Evolutionary conservation across 1,284 basidiomycete species (phyloP).

Genomic region (Fistulinella cinereoalba): DNA sequence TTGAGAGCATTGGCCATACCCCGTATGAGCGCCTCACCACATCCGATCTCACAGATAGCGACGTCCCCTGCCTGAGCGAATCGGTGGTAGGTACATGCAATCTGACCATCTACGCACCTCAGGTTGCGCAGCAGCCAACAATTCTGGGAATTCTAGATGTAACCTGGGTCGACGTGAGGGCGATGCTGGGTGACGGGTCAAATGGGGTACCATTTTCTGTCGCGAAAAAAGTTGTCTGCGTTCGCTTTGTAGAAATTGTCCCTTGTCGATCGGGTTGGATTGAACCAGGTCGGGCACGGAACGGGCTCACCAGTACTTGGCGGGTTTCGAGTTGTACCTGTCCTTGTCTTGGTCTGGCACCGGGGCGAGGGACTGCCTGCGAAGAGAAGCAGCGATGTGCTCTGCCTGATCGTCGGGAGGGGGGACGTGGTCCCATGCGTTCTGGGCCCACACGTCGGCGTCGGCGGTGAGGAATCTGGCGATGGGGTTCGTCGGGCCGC

Average conservation of each 20-base stretch:
- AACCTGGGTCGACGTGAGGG: constrained; percentile 50
- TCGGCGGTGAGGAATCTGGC: constrained; percentile 61
- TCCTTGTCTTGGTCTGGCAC: constrained; percentile 64
- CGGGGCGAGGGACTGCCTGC: constrained; percentile 63
- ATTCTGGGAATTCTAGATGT: constrained; percentile 88
- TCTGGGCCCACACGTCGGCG: constrained; percentile 68
- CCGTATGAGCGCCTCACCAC: constrained; percentile 49
- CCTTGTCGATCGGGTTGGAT: constrained; percentile 47
- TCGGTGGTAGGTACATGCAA: background rate
- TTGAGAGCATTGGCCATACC: background rate
- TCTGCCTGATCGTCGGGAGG: constrained; percentile 77
- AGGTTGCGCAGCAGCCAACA: constrained; percentile 65
- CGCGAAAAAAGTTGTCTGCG: constrained; percentile 84
- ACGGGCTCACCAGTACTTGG: constrained; percentile 59
- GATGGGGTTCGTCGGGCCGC: too few species aligned
- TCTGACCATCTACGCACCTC: constrained; percentile 47
- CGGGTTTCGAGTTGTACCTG: constrained; percentile 73
- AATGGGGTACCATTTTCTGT: constrained; percentile 73
- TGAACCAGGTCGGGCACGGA: background rate
- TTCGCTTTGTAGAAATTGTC: constrained; percentile 89
- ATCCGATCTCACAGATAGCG: constrained; percentile 81
- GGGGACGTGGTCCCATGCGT: constrained; percentile 88
- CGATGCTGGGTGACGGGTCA: background rate
- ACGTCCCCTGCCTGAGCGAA: constrained; percentile 66
- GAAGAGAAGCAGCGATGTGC: constrained; percentile 64